Evolutionary conservation across 75 land plant species (phyloP).

Genomic region (Pseudotsuga menziesii): DNA sequence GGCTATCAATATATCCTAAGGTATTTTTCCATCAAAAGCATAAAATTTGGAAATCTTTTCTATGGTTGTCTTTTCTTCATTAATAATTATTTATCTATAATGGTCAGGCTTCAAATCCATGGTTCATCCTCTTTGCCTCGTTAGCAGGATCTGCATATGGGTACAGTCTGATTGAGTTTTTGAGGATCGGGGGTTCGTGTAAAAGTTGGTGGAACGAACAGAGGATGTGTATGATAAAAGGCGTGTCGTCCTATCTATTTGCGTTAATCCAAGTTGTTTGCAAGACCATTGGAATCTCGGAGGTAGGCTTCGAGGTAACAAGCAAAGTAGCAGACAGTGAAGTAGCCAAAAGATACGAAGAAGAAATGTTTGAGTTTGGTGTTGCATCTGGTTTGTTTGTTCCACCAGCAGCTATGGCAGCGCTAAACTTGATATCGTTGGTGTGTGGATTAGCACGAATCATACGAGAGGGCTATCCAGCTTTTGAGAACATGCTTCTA

Average conservation of each 20-base stretch:
- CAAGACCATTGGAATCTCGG: conserved; percentile 4
- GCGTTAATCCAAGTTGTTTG: not conserved
- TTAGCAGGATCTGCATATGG: too few relatives aligned
- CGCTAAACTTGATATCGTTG: conserved; percentile 1
- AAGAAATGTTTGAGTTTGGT: conserved; percentile 7
- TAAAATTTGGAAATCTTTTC: too few relatives aligned
- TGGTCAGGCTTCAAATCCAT: too few relatives aligned
- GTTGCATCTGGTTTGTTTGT: not conserved
- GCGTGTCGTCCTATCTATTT: conserved; percentile 12
- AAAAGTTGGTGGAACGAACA: conserved; percentile 20
- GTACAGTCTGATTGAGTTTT: too few relatives aligned
- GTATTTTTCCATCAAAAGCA: too few relatives aligned
- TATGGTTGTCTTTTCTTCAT: too few relatives aligned
- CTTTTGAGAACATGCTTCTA: conserved; percentile 13
- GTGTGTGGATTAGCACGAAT: conserved; percentile 7
- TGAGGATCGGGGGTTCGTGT: not conserved
- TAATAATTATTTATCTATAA: too few relatives aligned
- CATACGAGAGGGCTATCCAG: not conserved
- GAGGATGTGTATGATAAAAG: conserved; percentile 23
- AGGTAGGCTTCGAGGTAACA: conserved; percentile 16
- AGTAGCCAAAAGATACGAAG: conserved; percentile 16
- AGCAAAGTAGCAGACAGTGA: conserved; percentile 16
- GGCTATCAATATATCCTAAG: too few relatives aligned
- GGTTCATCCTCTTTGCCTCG: too few relatives aligned
- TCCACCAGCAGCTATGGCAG: not conserved